phyloP scores from a whole-genome alignment of 805 yeast genomes.

The Spathaspora hagerdaliae region DNA sequence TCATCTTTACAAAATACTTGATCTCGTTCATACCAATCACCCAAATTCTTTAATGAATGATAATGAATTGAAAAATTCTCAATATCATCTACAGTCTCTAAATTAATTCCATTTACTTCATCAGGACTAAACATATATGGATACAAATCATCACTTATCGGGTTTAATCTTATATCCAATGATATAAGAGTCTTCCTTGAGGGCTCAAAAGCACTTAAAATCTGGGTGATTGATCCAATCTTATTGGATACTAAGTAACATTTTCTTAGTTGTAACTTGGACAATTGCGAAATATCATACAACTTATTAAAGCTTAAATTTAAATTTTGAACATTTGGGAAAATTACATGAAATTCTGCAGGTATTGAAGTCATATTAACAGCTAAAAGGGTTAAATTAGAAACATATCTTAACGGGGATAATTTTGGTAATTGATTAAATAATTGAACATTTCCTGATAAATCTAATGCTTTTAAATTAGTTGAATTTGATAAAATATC shows the following conservation, averaged over 20 bases:
- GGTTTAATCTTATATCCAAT: slow-evolving; percentile 49
- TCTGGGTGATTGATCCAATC: slow-evolving; percentile 27
- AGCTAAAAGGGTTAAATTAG: slow-evolving; percentile 42
- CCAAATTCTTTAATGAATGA: slow-evolving; percentile 31
- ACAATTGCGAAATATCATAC: slow-evolving; percentile 28
- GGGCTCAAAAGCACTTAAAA: slow-evolving; percentile 27
- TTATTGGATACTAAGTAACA: slow-evolving; percentile 45
- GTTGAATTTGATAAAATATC: not conserved
- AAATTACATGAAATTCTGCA: slow-evolving; percentile 26
- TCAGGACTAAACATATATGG: slow-evolving; percentile 52
- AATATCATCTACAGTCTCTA: slow-evolving; percentile 48
- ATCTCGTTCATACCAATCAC: slow-evolving; percentile 40
- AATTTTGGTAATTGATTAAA: slow-evolving; percentile 3
- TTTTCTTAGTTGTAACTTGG: slow-evolving; percentile 30
- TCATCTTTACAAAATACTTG: slow-evolving; percentile 19
- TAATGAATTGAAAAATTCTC: slow-evolving; percentile 49
- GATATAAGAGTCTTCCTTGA: slow-evolving; percentile 30
- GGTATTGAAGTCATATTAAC: slow-evolving; percentile 42
- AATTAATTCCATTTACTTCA: slow-evolving; percentile 38
- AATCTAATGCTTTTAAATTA: slow-evolving; percentile 30
- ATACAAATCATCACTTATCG: slow-evolving; percentile 43
- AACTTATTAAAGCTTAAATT: slow-evolving; percentile 50
- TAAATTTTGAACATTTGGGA: slow-evolving; percentile 45
- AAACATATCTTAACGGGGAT: slow-evolving; percentile 31
- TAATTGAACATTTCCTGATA: slow-evolving; percentile 36